phyloP scores from a whole-genome alignment of 2,329 filamentous ascomycete species.

The Colletotrichum eremochloae region DNA sequence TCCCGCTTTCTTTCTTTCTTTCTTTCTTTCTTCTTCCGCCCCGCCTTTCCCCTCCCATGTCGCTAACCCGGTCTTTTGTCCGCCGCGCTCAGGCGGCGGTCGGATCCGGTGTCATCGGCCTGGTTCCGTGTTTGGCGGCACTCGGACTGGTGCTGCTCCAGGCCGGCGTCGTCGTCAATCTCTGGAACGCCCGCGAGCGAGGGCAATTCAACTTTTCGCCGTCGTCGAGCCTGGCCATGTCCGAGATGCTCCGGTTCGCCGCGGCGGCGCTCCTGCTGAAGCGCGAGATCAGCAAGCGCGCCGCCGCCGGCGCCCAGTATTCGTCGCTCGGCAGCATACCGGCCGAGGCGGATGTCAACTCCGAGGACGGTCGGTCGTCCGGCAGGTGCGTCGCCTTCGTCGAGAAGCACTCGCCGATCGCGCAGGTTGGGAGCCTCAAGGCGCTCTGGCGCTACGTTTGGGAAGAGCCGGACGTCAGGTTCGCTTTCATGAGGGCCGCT shows the following conservation, averaged over 20 bases:
- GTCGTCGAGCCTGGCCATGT: constrained; percentile 48
- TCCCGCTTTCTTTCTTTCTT: background rate
- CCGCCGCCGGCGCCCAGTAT: constrained; percentile 26
- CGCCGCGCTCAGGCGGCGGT: constrained; percentile 29
- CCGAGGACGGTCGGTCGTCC: constrained; percentile 6
- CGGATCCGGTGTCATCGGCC: constrained; percentile 34
- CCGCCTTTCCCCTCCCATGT: constrained; percentile 3
- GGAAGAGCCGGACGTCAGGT: constrained; percentile 46
- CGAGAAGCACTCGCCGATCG: constrained; percentile 8
- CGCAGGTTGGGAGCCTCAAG: background rate
- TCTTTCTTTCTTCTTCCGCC: too few species aligned
- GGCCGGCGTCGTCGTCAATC: constrained; percentile 51
- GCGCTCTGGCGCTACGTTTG: constrained; percentile 40
- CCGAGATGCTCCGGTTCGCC: constrained; percentile 48
- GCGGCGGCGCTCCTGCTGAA: constrained; percentile 48
- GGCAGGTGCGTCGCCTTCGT: background rate
- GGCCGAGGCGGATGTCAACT: constrained; percentile 35
- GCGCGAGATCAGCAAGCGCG: constrained; percentile 43
- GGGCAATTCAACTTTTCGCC: constrained; percentile 49
- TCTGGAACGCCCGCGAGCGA: constrained; percentile 47
- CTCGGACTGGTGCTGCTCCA: constrained; percentile 51
- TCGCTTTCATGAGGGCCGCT: constrained; percentile 48
- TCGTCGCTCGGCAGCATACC: constrained; percentile 10
- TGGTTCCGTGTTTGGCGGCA: constrained; percentile 46
- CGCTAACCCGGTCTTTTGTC: constrained; percentile 4